Evolutionary conservation across 2,329 filamentous ascomycete genomes (phyloP).

Genomic region (Chaetomiaceae sp.): DNA sequence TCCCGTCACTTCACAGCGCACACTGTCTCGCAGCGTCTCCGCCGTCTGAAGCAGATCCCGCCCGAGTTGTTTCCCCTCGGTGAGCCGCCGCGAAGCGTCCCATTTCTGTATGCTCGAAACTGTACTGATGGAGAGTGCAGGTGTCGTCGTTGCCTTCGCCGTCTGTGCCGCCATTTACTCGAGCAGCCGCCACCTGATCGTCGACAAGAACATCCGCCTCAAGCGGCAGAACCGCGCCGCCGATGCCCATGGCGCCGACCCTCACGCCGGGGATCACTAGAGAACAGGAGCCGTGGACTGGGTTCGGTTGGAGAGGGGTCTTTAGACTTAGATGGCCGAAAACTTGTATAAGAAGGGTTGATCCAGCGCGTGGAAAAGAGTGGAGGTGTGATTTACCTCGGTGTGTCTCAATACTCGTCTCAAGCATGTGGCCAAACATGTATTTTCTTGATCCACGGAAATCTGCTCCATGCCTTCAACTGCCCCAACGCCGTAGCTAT

Average conservation of each 20-base stretch:
- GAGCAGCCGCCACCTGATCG: conserved; percentile 71
- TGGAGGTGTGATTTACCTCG: background rate
- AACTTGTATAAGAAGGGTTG: conserved; percentile 24
- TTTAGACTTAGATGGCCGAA: conserved; percentile 17
- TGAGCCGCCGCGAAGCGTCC: conserved; percentile 43
- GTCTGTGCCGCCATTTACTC: conserved; percentile 80
- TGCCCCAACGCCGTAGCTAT: conserved; percentile 46
- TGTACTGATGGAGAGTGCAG: conserved; percentile 40
- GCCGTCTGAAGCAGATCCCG: conserved; percentile 83
- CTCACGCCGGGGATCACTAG: conserved; percentile 19
- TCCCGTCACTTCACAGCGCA: conserved; percentile 61
- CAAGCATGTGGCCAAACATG: conserved; percentile 10
- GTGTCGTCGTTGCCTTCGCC: conserved; percentile 82
- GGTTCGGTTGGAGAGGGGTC: conserved; percentile 16
- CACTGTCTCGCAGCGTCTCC: conserved; percentile 92
- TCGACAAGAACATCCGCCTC: conserved; percentile 91
- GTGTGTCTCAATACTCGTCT: conserved; percentile 6
- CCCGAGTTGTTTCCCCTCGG: conserved; percentile 92
- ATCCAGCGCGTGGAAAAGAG: conserved; percentile 4
- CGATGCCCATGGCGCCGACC: conserved; percentile 38
- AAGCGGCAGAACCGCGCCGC: conserved; percentile 60
- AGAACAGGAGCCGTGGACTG: conserved; percentile 8
- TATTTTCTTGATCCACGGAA: conserved; percentile 14
- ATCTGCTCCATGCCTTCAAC: background rate
- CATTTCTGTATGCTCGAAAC: background rate